Conservation (phyloP, 2,329 filamentous ascomycete species). For the Cladosporium sp. region DNA sequence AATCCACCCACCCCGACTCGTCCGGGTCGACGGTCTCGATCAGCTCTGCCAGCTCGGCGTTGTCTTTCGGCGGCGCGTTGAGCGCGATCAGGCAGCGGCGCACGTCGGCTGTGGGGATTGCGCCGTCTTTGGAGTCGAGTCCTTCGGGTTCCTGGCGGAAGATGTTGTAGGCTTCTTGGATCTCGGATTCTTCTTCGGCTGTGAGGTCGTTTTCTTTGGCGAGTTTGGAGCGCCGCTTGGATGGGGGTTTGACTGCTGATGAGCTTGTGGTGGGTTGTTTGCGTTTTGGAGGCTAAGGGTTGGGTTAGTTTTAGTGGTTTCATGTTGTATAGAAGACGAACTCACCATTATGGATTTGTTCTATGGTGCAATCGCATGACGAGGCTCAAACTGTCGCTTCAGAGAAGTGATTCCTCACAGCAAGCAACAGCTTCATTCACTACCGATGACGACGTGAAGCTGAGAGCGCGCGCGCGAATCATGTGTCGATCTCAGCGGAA, state of each 20-base stretch:
- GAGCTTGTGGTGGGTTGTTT: conserved; percentile 25
- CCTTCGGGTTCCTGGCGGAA: conserved; percentile 50
- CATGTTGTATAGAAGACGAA: neutral
- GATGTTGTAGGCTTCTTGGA: conserved; percentile 81
- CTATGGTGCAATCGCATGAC: neutral
- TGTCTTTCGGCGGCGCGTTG: conserved; percentile 61
- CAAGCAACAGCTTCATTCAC: neutral
- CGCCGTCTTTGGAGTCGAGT: conserved; percentile 61
- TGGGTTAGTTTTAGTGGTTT: neutral
- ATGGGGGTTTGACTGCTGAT: conserved; percentile 26
- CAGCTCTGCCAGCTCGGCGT: conserved; percentile 69
- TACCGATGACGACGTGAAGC: conserved; percentile 12
- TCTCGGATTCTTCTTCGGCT: conserved; percentile 79
- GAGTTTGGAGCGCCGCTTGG: conserved; percentile 72
- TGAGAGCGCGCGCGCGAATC: neutral
- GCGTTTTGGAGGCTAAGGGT: conserved; percentile 27
- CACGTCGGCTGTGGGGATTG: conserved; percentile 41
- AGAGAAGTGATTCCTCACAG: neutral
- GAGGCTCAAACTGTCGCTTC: neutral
- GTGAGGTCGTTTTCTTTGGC: conserved; percentile 87
- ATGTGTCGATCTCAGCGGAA: no score
- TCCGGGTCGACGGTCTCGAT: conserved; percentile 79
- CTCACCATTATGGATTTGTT: conserved; percentile 1
- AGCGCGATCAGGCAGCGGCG: conserved; percentile 59
- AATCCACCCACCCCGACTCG: conserved; percentile 69